Evolutionary conservation across 208 protist genomes (phyloP), one percentile per base, ranked within the genome.

Genomic region (Acanthamoeba castellanii): DNA sequence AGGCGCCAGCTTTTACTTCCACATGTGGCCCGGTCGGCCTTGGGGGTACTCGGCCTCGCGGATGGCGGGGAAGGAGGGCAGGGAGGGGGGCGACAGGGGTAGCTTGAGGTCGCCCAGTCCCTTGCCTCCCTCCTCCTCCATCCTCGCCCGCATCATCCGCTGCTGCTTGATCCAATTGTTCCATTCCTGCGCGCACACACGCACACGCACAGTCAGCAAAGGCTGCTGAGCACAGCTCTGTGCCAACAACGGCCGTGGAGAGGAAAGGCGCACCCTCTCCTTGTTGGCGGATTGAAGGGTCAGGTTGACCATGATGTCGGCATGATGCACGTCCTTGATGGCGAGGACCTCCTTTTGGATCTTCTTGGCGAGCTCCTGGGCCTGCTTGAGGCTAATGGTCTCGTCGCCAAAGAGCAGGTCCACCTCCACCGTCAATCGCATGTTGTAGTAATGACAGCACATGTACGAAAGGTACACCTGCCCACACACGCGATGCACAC

Each of bases 391-490:
- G 74, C 74, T 82, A 25, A 82, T 82, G 74, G 18, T 18, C 74
- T 82, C 74, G 6, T 82, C 37, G 45, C 37, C 74, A 50, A 82
- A 82, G 32, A 82, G 74, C 74, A 82, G 37, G 37, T 82, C 74
- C 42, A 82, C 74, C 37, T 82, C 74, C 6, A 82, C 74, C 74
- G 74, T 82, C 20, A 82, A 34, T 7, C 74, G 74, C 74, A 52
- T 82, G 37, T 82, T 82, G 37, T 82, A 55, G 74, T 82, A 82
- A 37, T 82, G 74, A 9, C 74, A 82, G 74, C 74, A 82, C 74
- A 82, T 82, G 74, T 82, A 82, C 22, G 74, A 82, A 20, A 82
- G 74, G 45, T 82, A 82, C 74, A 82, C 74, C 74, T 82, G 74
- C 22, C 32, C 25, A 6, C 11, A 25, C 16, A 59, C 20, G 2